Conservation (phyloP, 176 grass and related monocot genomes). For the Aegilops longissima region DNA sequence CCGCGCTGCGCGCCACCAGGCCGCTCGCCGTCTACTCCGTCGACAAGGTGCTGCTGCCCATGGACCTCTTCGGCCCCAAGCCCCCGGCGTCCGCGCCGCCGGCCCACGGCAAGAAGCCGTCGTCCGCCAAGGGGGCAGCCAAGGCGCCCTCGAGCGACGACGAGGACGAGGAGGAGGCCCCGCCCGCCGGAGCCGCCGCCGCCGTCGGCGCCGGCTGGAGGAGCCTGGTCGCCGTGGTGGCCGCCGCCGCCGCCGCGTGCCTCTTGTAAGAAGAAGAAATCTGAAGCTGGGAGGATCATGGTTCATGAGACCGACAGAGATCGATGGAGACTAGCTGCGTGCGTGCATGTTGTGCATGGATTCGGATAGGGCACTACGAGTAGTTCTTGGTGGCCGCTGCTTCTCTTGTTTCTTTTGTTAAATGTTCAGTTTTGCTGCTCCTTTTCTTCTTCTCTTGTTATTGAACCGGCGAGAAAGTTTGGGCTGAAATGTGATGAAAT, state of each 20-base stretch:
- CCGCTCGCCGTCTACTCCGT: constrained; percentile 82
- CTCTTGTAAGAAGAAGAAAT: constrained; percentile 27
- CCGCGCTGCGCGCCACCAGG: constrained; percentile 23
- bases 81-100: constrained; percentile 45
- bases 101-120: constrained; percentile 20
- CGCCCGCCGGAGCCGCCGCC: constrained; percentile 10
- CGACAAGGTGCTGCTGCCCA: constrained; percentile 64
- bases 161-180: background rate
- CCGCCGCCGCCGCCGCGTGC: constrained; percentile 3
- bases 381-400: background rate
- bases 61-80: constrained; percentile 71
- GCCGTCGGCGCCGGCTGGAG: constrained; percentile 31
- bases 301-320: background rate
- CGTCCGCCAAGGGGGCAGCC: constrained; percentile 4
- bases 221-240: constrained; percentile 23
- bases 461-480: background rate
- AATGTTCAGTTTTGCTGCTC: background rate
- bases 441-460: background rate
- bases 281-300: background rate
- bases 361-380: background rate
- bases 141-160: background rate
- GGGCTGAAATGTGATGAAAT: background rate
- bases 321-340: background rate
- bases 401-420: background rate
- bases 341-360: constrained; percentile 29